Evolutionary conservation across 140 eudicot species (phyloP).

Genomic region (Senecio squalidus): DNA sequence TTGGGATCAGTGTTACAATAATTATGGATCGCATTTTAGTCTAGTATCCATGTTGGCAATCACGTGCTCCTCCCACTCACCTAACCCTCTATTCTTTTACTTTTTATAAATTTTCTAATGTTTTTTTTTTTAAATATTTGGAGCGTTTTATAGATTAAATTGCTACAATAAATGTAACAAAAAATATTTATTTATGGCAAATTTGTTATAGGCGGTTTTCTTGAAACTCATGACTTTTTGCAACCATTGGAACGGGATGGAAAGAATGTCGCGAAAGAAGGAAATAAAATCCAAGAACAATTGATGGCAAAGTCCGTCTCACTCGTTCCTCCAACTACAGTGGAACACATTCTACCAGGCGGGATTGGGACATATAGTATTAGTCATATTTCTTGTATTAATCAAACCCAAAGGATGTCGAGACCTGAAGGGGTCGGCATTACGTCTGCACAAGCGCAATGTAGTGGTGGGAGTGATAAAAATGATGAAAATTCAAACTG

Average conservation of each 20-base stretch:
- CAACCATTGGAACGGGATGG: constrained; percentile 63
- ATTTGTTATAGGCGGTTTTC: constrained; percentile 54
- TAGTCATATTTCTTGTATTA: constrained; percentile 56
- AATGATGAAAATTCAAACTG: constrained; percentile 61
- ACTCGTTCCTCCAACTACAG: constrained; percentile 26
- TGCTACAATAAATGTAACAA: too few relatives aligned
- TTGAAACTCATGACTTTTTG: constrained; percentile 69
- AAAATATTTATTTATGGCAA: too few relatives aligned
- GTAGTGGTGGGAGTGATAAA: constrained; percentile 38
- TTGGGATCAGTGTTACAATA: constrained; percentile 30
- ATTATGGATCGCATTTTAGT: constrained; percentile 13
- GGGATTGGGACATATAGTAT: constrained; percentile 87
- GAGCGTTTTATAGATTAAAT: too few relatives aligned
- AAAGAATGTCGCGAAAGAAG: constrained; percentile 34
- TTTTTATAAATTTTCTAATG: background rate
- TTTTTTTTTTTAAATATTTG: background rate
- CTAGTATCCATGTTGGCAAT: constrained; percentile 25
- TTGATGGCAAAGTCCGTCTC: constrained; percentile 38
- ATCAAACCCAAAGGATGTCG: constrained; percentile 35
- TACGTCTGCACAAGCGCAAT: constrained; percentile 21
- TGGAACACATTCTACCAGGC: constrained; percentile 72
- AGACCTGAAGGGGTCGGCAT: constrained; percentile 42
- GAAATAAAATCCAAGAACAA: constrained; percentile 28
- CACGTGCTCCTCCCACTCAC: constrained; percentile 30
- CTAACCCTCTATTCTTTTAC: background rate